Conservation (phyloP, 2,329 filamentous ascomycete species). For the Exophiala aquamarina region DNA sequence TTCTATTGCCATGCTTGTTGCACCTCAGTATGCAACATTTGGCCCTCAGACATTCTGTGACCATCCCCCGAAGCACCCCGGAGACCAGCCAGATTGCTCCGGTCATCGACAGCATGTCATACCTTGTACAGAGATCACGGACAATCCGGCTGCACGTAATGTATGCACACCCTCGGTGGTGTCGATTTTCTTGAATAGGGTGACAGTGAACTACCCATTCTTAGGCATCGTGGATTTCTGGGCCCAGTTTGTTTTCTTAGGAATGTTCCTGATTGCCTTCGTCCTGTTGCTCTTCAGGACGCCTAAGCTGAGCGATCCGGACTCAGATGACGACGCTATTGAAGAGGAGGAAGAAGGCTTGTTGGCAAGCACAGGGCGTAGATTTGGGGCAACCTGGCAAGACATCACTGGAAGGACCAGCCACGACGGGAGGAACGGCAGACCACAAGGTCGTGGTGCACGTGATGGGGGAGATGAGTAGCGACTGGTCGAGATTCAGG, state of each 20-base stretch:
- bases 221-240: conserved; percentile 93
- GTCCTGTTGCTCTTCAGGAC: conserved; percentile 76
- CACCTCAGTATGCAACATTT: conserved; percentile 91
- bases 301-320: conserved; percentile 71
- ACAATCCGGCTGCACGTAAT: conserved; percentile 68
- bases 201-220: conserved; percentile 92
- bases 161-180: conserved; percentile 91
- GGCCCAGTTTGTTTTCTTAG: conserved; percentile 91
- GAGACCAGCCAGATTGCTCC: conserved; percentile 72
- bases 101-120: conserved; percentile 70
- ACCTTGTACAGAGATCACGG: conserved; percentile 75
- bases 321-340: conserved; percentile 77
- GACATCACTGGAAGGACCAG: conserved; percentile 68
- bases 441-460: conserved; percentile 9
- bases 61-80: conserved; percentile 61
- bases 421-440: conserved; percentile 7
- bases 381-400: conserved; percentile 85
- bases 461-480: conserved; percentile 8
- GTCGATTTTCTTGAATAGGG: conserved; percentile 88
- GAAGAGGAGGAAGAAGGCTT: conserved; percentile 94
- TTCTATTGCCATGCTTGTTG: conserved; percentile 86
- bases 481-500: no score
- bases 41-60: conserved; percentile 94
- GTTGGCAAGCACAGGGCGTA: conserved; percentile 75
- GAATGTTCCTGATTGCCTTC: conserved; percentile 78